These are phyloP conservation scores for Aureobasidium sp. DNA, from an alignment of 2,329 filamentous ascomycete genomes.

Conservation along the genomic window DNA sequence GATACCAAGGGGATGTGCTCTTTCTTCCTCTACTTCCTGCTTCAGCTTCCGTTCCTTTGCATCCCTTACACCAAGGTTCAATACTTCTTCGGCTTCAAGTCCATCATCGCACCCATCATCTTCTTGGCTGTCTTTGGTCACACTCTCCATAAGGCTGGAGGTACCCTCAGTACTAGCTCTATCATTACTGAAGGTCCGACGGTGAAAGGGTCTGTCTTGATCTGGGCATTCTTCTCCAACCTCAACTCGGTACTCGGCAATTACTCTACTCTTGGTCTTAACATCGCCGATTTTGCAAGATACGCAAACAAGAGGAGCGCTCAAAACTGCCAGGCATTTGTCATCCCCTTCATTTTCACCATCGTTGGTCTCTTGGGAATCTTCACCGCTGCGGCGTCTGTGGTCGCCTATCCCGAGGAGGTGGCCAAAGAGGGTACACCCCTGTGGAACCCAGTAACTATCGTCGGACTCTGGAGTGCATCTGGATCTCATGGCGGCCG, in stretches of 20 bases:
- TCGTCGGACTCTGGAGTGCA: slow-evolving; percentile 18
- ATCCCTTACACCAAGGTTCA: slow-evolving; percentile 16
- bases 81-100: slow-evolving; percentile 19
- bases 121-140: slow-evolving; percentile 17
- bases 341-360: slow-evolving; percentile 19
- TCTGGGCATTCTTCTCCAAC: slow-evolving; percentile 24
- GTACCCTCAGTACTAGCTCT: slow-evolving; percentile 15
- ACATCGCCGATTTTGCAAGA: slow-evolving; percentile 19
- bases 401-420: slow-evolving; percentile 15
- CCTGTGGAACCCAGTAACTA: slow-evolving; percentile 19
- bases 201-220: slow-evolving; percentile 17
- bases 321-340: slow-evolving; percentile 17
- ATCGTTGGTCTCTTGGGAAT: slow-evolving; percentile 23
- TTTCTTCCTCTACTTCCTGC: slow-evolving; percentile 30
- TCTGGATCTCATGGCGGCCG: slow-evolving; percentile 12
- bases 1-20: slow-evolving; percentile 32
- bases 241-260: slow-evolving; percentile 22
- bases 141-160: slow-evolving; percentile 15
- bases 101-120: slow-evolving; percentile 15
- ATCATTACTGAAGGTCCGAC: slow-evolving; percentile 19
- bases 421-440: not conserved
- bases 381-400: slow-evolving; percentile 20
- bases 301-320: slow-evolving; percentile 15
- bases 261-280: slow-evolving; percentile 19
- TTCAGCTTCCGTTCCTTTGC: slow-evolving; percentile 17